A percentile compares a stretch with the other conserved stretches of the same genome.
These are phyloP conservation scores for Pseudozyma sp. DNA, from an alignment of 1,284 basidiomycete species.

Conservation along the genomic window DNA sequence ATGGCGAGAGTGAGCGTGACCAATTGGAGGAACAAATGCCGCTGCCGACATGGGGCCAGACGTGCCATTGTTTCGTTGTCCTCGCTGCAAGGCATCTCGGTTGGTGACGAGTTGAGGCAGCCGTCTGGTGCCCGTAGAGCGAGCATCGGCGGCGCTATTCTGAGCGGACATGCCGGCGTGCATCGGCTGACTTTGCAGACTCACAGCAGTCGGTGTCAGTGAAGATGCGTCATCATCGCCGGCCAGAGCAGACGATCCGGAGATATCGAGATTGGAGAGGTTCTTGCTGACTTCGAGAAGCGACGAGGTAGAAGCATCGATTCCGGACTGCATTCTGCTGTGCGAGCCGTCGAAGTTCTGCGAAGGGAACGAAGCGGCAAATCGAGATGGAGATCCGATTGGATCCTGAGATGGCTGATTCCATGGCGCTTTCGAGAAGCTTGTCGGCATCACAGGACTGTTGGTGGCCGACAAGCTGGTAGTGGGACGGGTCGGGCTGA, in stretches of 20 bases:
- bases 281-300: constrained; percentile 26
- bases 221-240: constrained; percentile 10
- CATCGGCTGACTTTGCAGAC: constrained; percentile 14
- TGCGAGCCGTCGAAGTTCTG: constrained; percentile 26
- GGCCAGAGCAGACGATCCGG: constrained; percentile 32
- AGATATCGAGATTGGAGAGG: constrained; percentile 41
- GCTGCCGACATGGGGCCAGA: constrained; percentile 46
- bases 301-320: constrained; percentile 22
- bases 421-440: constrained; percentile 41
- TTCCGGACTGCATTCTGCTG: constrained; percentile 13
- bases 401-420: constrained; percentile 36
- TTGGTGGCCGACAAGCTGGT: constrained; percentile 35
- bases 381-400: constrained; percentile 49
- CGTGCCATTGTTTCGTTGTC: constrained; percentile 12
- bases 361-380: constrained; percentile 39
- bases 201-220: neutral
- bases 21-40: constrained; percentile 55
- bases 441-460: constrained; percentile 36
- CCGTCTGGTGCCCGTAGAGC: constrained; percentile 17
- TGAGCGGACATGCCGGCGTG: constrained; percentile 9
- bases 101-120: constrained; percentile 61
- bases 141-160: constrained; percentile 18
- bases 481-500: constrained; percentile 38
- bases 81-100: constrained; percentile 49
- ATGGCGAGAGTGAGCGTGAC: constrained; percentile 48